Evolutionary conservation across 257 asterid genomes (phyloP).

Genomic region (Solanum corneliomulleri): DNA sequence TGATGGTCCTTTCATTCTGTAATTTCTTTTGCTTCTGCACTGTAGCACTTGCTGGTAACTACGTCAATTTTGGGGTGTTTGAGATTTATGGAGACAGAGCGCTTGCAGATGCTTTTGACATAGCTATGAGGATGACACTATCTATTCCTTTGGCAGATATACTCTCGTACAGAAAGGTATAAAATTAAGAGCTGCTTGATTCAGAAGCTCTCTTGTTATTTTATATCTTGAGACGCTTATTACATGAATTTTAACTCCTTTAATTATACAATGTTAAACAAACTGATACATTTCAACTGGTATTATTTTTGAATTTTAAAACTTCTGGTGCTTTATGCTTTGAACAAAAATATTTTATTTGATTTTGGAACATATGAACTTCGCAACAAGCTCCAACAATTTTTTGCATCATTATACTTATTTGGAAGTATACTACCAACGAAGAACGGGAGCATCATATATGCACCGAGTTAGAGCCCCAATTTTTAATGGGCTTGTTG

Average conservation of each 20-base stretch:
- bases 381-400: neutral
- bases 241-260: neutral
- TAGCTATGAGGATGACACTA: slow-evolving; percentile 76
- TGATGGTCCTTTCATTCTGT: neutral
- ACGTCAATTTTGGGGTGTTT: slow-evolving; percentile 95
- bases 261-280: neutral
- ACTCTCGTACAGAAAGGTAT: slow-evolving; percentile 93
- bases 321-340: neutral
- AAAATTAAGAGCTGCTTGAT: neutral
- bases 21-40: slow-evolving; percentile 5
- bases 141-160: slow-evolving; percentile 80
- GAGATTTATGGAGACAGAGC: slow-evolving; percentile 99
- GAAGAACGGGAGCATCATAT: neutral
- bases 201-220: neutral
- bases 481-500: neutral
- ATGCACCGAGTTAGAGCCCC: neutral
- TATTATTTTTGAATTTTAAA: neutral
- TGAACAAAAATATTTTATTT: neutral
- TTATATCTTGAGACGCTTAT: neutral
- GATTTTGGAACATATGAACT: neutral
- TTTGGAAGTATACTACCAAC: neutral
- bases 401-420: neutral
- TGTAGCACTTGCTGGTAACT: slow-evolving; percentile 89
- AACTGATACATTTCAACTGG: neutral
- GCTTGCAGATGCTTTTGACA: slow-evolving; percentile 93